Evolutionary conservation across 2,329 filamentous ascomycete species (phyloP).

Genomic region (Passalora sequoiae): DNA sequence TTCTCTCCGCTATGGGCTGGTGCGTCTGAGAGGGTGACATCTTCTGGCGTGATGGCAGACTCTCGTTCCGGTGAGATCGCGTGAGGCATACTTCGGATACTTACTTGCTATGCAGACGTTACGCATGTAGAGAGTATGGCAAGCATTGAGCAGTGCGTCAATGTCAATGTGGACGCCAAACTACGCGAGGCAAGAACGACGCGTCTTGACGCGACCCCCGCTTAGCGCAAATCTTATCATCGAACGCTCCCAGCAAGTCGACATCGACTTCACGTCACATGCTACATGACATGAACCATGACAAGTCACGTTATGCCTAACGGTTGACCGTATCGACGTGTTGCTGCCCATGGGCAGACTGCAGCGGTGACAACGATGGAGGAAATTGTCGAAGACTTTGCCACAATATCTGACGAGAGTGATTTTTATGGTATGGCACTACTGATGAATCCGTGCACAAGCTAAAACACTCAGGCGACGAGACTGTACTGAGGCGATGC

Average conservation of each 20-base stretch:
- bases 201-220: background rate
- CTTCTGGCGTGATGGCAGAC: constrained; percentile 29
- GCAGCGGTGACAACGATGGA: background rate
- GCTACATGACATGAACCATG: too few relatives aligned
- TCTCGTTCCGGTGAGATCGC: constrained; percentile 35
- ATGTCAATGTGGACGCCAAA: background rate
- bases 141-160: too few relatives aligned
- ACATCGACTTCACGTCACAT: background rate
- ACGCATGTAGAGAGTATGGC: too few relatives aligned
- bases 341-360: background rate
- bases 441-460: background rate
- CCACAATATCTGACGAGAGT: constrained; percentile 39
- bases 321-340: too few relatives aligned
- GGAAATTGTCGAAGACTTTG: constrained; percentile 9
- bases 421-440: constrained; percentile 41
- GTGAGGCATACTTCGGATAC: constrained; percentile 41
- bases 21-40: constrained; percentile 33
- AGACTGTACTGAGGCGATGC: constrained; percentile 4
- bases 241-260: background rate
- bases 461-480: constrained; percentile 19
- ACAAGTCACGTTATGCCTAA: too few relatives aligned
- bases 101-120: too few relatives aligned
- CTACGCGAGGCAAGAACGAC: background rate
- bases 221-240: background rate
- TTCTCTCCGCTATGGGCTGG: constrained; percentile 16